phyloP scores from a whole-genome alignment of 2,329 filamentous ascomycete species.

The Cadophora luteo-olivacea region DNA sequence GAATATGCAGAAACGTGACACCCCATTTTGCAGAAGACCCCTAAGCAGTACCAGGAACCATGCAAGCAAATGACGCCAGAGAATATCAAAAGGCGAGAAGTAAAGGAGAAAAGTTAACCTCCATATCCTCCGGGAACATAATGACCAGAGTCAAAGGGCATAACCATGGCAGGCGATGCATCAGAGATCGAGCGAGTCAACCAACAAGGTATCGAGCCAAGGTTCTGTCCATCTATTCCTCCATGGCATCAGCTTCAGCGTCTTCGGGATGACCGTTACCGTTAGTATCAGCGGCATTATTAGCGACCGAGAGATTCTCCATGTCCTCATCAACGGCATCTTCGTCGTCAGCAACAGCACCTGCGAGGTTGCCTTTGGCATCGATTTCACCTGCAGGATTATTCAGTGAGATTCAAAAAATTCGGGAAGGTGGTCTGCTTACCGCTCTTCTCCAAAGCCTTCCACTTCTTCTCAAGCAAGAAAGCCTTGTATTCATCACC shows the following conservation, averaged over 20 bases:
- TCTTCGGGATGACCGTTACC: slow-evolving; percentile 3
- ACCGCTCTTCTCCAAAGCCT: slow-evolving; percentile 22
- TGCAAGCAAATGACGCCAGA: not conserved
- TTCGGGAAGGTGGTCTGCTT: not conserved
- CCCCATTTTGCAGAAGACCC: not conserved
- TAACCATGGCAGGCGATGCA: slow-evolving; percentile 3
- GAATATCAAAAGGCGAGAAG: not conserved
- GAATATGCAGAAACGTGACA: not conserved
- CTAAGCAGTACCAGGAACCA: not conserved
- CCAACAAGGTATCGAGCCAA: slow-evolving; percentile 15
- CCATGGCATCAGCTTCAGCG: slow-evolving; percentile 11
- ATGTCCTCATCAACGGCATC: slow-evolving; percentile 10
- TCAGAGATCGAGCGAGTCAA: not conserved
- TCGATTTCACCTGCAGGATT: slow-evolving; percentile 9
- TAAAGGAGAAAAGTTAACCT: not conserved
- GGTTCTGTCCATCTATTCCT: slow-evolving; percentile 15
- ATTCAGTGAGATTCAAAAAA: slow-evolving; percentile 1
- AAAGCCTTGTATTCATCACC: slow-evolving; percentile 18
- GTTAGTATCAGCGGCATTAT: not conserved
- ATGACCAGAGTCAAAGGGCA: not conserved
- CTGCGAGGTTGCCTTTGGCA: slow-evolving; percentile 18
- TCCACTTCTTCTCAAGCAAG: slow-evolving; percentile 25
- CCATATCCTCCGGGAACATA: slow-evolving; percentile 13
- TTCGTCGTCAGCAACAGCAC: not conserved
- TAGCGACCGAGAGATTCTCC: slow-evolving; percentile 6